Base-by-base conservation (phyloP, 495 filamentous ascomycete species). In the Usnea hakonensis region DNA sequence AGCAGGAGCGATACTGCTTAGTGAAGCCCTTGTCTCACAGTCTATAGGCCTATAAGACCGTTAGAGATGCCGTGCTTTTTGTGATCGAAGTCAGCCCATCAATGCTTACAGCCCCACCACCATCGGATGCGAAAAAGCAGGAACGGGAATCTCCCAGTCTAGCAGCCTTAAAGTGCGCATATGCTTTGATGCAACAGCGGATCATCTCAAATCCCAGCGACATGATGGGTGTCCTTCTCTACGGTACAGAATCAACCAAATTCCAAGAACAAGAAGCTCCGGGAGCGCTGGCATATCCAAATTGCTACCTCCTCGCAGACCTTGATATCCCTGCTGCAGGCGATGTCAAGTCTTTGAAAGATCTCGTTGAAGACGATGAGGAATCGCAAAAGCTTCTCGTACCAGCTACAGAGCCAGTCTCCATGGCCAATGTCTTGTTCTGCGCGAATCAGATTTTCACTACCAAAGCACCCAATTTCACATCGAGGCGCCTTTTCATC, bases 141-240 rank as follows among this genome's bases (percentile, higher is more conserved):
- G 81, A 85, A 48, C 83, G 77, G 63, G 88, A 90, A 66, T 86
- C 85, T 26, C 84, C 92, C 2, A 77, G 86, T 2, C 81, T 85
- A 3, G 92, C 95, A 21, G 92, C 95, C 9, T 78, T 99, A 32
- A 95, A 95, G 78, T 96, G 91, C 70, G 93, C 95, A 58, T 95
- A 96, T 68, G 83, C 89, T 58, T 80, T 99, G 58, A 96, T 97
- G 87, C 92, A 97, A 75, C 93, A 96, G 74, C 87, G 95, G 61
- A 97, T 99, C 68, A 97, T 99, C 69, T 91, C 91, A 3, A 92
- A 92, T 65, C 95, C 95, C 0, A 90, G 86, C 69, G 94, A 97
- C 67, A 95, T 97, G 93, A 96, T 99, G 78, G 93, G 93, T 5
- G 87, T 99, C 11, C 72, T 99, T n/a, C 82, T 99, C 10, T 97